Evolutionary conservation across 208 protist genomes (phyloP).

Genomic region (Trypanosomatidae sp.): DNA sequence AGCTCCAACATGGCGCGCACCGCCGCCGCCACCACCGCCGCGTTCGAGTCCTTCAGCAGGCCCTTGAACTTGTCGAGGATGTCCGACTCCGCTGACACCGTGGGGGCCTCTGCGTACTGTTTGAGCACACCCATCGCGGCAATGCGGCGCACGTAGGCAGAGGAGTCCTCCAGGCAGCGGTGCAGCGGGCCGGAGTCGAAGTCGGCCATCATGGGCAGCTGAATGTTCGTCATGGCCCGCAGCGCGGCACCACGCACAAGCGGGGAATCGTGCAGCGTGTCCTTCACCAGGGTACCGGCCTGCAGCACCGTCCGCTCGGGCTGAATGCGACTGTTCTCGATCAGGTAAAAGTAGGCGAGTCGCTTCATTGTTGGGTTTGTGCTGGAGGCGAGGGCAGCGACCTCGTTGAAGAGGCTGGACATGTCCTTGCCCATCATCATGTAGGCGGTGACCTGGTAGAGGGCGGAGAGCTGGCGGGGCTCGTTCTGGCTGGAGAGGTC

Average conservation of each 20-base stretch:
- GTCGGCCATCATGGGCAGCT: slow-evolving; percentile 97
- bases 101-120: slow-evolving; percentile 95
- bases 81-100: slow-evolving; percentile 84
- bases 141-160: slow-evolving; percentile 99
- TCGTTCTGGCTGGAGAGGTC: slow-evolving; percentile 89
- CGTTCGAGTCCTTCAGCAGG: slow-evolving; percentile 96
- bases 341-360: slow-evolving; percentile 99
- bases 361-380: slow-evolving; percentile 97
- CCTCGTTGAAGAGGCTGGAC: slow-evolving; percentile 91
- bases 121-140: slow-evolving; percentile 98
- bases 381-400: slow-evolving; percentile 96
- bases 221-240: slow-evolving; percentile 98
- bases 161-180: slow-evolving; percentile 92
- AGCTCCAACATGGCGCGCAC: slow-evolving; percentile 92
- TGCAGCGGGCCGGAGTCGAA: slow-evolving; percentile 96
- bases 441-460: slow-evolving; percentile 97
- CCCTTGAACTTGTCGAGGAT: slow-evolving; percentile 89
- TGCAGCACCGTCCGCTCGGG: slow-evolving; percentile 98
- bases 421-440: slow-evolving; percentile 99
- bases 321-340: slow-evolving; percentile 97
- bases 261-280: slow-evolving; percentile 94
- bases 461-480: slow-evolving; percentile 91
- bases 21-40: slow-evolving; percentile 96
- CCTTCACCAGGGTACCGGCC: slow-evolving; percentile 97
- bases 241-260: slow-evolving; percentile 98